These are phyloP conservation scores for Didymella segeticola DNA, from an alignment of 2,329 filamentous ascomycete species.

Conservation along the genomic window DNA sequence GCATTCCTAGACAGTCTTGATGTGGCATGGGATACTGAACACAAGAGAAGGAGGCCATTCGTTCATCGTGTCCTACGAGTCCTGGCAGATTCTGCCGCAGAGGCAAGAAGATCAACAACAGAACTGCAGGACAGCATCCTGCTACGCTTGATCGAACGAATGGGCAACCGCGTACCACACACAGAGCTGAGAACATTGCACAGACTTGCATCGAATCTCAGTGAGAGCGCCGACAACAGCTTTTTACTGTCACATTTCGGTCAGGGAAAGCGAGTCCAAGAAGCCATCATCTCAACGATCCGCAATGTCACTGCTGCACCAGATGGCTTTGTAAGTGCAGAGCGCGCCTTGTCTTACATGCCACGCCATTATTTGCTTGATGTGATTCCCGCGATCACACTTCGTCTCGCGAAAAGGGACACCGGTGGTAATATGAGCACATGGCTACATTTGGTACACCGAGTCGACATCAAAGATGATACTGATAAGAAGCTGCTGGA, in stretches of 20 bases:
- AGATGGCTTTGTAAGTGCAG: slow-evolving; percentile 3
- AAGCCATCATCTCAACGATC: background rate
- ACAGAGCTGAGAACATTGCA: background rate
- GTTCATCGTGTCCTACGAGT: background rate
- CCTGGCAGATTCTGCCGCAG: background rate
- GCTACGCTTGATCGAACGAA: slow-evolving; percentile 1
- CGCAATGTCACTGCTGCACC: slow-evolving; percentile 1
- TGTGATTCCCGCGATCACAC: slow-evolving; percentile 18
- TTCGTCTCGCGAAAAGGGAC: slow-evolving; percentile 8
- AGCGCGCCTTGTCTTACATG: slow-evolving; percentile 20
- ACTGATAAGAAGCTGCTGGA: background rate
- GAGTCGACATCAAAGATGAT: slow-evolving; percentile 16
- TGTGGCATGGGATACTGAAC: background rate
- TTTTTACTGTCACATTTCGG: background rate
- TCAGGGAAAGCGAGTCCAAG: background rate
- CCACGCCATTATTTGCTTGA: slow-evolving; percentile 14
- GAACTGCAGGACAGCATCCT: slow-evolving; percentile 6
- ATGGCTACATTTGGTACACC: slow-evolving; percentile 32
- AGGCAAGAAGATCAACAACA: background rate
- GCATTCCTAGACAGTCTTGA: slow-evolving; percentile 7
- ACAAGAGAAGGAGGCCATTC: background rate
- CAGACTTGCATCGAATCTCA: slow-evolving; percentile 8
- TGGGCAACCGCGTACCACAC: background rate
- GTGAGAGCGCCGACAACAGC: background rate
- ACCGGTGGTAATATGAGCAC: slow-evolving; percentile 9